Conservation (phyloP, 1,284 basidiomycete genomes). For the Cutaneotrichosporon mucoides region DNA sequence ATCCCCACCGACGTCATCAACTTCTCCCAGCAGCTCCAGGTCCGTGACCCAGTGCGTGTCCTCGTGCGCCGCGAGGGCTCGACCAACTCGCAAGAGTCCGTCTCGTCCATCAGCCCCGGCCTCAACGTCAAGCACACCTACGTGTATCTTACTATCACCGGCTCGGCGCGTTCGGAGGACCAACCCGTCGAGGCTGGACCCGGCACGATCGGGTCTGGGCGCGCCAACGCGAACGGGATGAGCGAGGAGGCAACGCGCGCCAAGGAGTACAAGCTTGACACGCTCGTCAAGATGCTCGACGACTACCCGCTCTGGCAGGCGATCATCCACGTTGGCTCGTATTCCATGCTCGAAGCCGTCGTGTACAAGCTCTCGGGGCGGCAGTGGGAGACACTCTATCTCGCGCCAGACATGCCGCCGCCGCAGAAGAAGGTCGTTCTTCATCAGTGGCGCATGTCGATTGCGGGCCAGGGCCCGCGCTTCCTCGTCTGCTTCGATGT, state of each 20-base stretch:
- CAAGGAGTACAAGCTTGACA: slow-evolving; percentile 95
- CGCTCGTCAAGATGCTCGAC: slow-evolving; percentile 85
- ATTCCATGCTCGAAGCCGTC: slow-evolving; percentile 76
- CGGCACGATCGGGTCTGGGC: slow-evolving; percentile 84
- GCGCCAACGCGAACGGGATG: slow-evolving; percentile 56
- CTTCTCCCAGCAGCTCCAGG: slow-evolving; percentile 56
- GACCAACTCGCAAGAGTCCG: slow-evolving; percentile 53
- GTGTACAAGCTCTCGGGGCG: slow-evolving; percentile 82
- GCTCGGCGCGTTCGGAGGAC: slow-evolving; percentile 65
- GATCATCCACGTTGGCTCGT: slow-evolving; percentile 83
- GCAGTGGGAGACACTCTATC: slow-evolving; percentile 75
- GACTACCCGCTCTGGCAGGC: slow-evolving; percentile 68
- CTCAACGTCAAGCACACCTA: slow-evolving; percentile 84
- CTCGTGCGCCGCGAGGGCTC: slow-evolving; percentile 88
- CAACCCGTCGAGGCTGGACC: slow-evolving; percentile 59
- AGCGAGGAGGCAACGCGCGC: slow-evolving; percentile 78
- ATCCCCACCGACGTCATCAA: slow-evolving; percentile 54
- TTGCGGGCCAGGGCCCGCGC: slow-evolving; percentile 42
- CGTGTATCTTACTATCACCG: slow-evolving; percentile 84
- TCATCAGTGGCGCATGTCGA: slow-evolving; percentile 54
- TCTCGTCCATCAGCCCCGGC: slow-evolving; percentile 52
- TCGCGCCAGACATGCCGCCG: slow-evolving; percentile 67
- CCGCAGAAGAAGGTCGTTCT: slow-evolving; percentile 58
- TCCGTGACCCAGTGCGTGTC: slow-evolving; percentile 91
- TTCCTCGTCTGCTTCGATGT: slow-evolving; percentile 88